Conservation (phyloP, 1,284 basidiomycete species). For the Cryptococcus hybrid region DNA sequence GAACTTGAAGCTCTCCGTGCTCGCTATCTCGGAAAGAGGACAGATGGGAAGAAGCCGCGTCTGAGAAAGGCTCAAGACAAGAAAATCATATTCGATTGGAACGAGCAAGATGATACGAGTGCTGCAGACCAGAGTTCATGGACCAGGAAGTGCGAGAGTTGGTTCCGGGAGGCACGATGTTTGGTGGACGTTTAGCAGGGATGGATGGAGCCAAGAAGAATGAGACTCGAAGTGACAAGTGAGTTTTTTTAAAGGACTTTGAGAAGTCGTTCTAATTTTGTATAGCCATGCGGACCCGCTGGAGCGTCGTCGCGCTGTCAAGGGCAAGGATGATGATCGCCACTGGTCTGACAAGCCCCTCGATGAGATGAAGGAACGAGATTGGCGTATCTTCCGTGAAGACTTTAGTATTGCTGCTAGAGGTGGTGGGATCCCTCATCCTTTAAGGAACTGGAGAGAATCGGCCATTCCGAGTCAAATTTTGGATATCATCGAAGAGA, state of each 20-base stretch:
- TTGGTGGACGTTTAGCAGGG: conserved; percentile 78
- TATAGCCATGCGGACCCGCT: conserved; percentile 69
- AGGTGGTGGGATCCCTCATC: conserved; percentile 88
- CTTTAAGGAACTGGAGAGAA: conserved; percentile 88
- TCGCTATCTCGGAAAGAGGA: conserved; percentile 70
- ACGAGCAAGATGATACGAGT: conserved; percentile 86
- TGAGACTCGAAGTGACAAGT: conserved; percentile 22
- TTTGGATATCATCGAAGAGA: conserved; percentile 76
- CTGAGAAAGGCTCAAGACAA: conserved; percentile 83
- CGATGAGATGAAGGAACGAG: conserved; percentile 91
- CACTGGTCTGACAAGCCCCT: conserved; percentile 98
- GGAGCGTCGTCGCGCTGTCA: conserved; percentile 76
- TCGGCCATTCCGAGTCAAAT: conserved; percentile 77
- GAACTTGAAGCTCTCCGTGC: conserved; percentile 77
- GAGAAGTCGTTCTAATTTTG: background rate
- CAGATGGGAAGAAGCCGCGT: conserved; percentile 84
- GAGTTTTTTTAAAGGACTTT: background rate
- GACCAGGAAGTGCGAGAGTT: conserved; percentile 58
- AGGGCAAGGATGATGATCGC: conserved; percentile 79
- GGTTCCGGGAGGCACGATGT: conserved; percentile 74
- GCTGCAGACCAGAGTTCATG: conserved; percentile 39
- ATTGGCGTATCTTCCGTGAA: conserved; percentile 99
- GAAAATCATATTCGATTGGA: conserved; percentile 99
- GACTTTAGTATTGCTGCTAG: conserved; percentile 94
- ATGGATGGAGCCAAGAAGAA: conserved; percentile 61